Evolutionary conservation across 163 green algal genomes (phyloP).

Genomic region (Chlamydomonas reinhardtii): DNA sequence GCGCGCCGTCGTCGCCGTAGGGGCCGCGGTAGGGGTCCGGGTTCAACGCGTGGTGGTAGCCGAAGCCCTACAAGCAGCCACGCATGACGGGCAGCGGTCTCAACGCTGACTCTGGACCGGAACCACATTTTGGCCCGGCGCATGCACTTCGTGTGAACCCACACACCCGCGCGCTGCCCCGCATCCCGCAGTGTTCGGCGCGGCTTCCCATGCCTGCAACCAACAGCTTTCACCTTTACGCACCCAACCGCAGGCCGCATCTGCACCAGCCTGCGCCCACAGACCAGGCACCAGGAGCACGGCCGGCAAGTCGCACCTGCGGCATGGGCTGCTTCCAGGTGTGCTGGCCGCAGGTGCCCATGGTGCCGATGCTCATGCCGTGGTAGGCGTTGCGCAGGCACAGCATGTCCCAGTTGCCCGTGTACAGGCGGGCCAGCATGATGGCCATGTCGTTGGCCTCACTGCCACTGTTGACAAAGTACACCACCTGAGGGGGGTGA

Average conservation of each 20-base stretch:
- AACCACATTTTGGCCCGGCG: too few species aligned
- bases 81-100: too few species aligned
- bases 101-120: too few species aligned
- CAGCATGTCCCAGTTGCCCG: constrained; percentile 92
- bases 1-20: constrained; percentile 87
- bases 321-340: constrained; percentile 92
- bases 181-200: too few species aligned
- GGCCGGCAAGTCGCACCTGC: constrained; percentile 26
- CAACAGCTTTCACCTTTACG: too few species aligned
- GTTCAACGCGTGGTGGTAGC: constrained; percentile 92
- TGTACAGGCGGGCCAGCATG: constrained; percentile 92
- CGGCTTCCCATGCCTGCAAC: too few species aligned
- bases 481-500: constrained; percentile 74
- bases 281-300: too few species aligned
- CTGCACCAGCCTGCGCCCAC: too few species aligned
- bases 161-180: too few species aligned
- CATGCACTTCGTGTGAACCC: too few species aligned
- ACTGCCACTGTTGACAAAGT: constrained; percentile 96
- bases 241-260: too few species aligned
- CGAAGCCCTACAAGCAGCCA: constrained; percentile 79
- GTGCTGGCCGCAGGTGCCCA: constrained; percentile 89
- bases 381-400: constrained; percentile 96
- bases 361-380: constrained; percentile 89
- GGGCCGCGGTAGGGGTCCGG: constrained; percentile 93
- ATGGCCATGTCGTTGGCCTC: constrained; percentile 99